Evolutionary conservation across 805 yeast genomes (phyloP), one percentile per base, ranked within the genome.

Genomic region (Saturnispora serradocipensis): DNA sequence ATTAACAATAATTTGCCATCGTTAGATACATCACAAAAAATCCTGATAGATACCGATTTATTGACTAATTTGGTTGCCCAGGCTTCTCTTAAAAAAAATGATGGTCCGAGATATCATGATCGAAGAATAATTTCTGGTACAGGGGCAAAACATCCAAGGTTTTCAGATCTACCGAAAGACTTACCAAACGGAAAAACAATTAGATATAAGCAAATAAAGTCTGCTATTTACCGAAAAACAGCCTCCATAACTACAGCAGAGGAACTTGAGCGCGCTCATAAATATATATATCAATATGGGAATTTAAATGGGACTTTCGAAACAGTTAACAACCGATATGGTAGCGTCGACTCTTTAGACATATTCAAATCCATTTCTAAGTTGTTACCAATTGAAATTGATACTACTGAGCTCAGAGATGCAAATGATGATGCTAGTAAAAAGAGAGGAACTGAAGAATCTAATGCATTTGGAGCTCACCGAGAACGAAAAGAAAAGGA

Each of bases 291-390:
- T 28, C 51, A 50, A 22, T 50, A 56, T 44, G 56, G 56, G 0
- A 60, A 60, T 42, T 53, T 60, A 15, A 56, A 54, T 35, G 51
- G 54, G 15, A 50, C 56, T 4, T 51, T 60, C 48, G 61, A 59
- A 39, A 51, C 52, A 22, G 56, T 53, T 11, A 56, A 54, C 16
- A 53, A 51, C 46, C 50, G 59, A 22, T 58, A 55, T 45, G 62
- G 61, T 6, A 36, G 59, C 48, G 55, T 54, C 6, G 59, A 59
- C 46, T 53, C 59, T 1, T 52, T 62, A 7, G 43, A 49, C n/a
- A 16, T 24, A 6, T 53, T 53, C 25, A 53, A 53, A 34, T 27
- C 32, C 27, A 27, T n/a, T 18, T 25, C 34, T 10, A 27, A 24
- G 3, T 15, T 38, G 6, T 16, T 20, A 18, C 24, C 20, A 18